A percentile compares a stretch with the other conserved stretches of the same genome.
These are phyloP conservation scores for Neopestalotiopsis sp. DNA, from an alignment of 2,329 filamentous ascomycete genomes.

Conservation along the genomic window DNA sequence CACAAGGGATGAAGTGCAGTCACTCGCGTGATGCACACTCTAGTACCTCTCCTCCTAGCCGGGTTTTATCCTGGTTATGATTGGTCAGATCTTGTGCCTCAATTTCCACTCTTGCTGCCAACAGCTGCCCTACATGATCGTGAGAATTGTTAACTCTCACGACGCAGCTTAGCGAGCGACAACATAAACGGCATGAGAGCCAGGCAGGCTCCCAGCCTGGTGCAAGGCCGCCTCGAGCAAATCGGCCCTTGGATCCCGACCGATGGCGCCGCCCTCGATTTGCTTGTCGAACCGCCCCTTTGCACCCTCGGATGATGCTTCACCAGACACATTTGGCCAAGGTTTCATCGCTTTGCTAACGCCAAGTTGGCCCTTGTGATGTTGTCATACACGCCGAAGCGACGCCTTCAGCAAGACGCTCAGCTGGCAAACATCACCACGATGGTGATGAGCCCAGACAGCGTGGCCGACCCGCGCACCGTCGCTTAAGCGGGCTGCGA, in stretches of 20 bases:
- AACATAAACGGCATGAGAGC: too few species aligned
- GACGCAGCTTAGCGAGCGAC: too few species aligned
- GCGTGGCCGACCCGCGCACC: not conserved
- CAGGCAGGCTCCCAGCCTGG: not conserved
- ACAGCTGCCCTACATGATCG: not conserved
- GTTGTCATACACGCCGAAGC: constrained; percentile 46
- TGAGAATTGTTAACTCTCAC: too few species aligned
- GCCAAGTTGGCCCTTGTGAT: constrained; percentile 45
- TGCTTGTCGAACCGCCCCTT: constrained; percentile 38
- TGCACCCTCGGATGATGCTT: constrained; percentile 24
- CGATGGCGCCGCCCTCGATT: constrained; percentile 35
- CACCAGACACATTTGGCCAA: constrained; percentile 38
- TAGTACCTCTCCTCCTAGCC: not conserved
- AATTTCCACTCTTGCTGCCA: not conserved
- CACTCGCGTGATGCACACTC: not conserved
- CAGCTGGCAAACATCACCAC: not conserved
- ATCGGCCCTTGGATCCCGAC: constrained; percentile 40
- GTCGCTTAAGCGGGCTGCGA: not conserved
- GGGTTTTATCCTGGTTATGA: not conserved
- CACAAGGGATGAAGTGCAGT: not conserved
- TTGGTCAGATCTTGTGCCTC: not conserved
- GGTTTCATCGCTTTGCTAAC: constrained; percentile 47
- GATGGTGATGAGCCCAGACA: not conserved
- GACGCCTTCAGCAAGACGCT: constrained; percentile 31
- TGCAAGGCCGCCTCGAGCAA: constrained; percentile 33